Evolutionary conservation across 2,329 filamentous ascomycete species (phyloP).

Genomic region (Colletotrichum nymphaeae): DNA sequence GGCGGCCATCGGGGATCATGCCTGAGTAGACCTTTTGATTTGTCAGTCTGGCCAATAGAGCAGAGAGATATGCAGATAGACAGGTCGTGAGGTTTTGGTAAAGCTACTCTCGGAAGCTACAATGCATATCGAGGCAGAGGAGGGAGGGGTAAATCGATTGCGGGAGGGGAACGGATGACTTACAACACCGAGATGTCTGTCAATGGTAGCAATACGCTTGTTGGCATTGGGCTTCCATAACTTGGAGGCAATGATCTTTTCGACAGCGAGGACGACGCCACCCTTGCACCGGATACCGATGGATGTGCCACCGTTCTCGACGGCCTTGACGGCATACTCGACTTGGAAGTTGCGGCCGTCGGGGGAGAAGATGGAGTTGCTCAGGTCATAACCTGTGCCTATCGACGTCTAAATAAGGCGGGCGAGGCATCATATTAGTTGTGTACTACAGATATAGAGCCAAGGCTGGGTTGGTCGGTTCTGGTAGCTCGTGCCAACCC

Average conservation of each 20-base stretch:
- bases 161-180: constrained; percentile 48
- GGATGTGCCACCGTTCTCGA: constrained; percentile 96
- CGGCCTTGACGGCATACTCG: constrained; percentile 98
- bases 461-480: not conserved
- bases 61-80: not conserved
- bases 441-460: not conserved
- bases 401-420: constrained; percentile 85
- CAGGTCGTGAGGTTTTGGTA: not conserved
- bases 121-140: not conserved
- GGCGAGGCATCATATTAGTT: not conserved
- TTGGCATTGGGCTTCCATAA: constrained; percentile 94
- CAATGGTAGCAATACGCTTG: constrained; percentile 95
- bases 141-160: constrained; percentile 5
- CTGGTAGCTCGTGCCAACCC: constrained; percentile 19
- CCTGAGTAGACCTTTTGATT: constrained; percentile 85
- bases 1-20: constrained; percentile 92
- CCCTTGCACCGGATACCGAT: constrained; percentile 98
- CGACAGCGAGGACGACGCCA: constrained; percentile 93
- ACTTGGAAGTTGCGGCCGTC: constrained; percentile 99
- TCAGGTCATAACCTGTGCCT: constrained; percentile 99
- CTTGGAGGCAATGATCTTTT: constrained; percentile 97
- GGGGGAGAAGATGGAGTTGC: constrained; percentile 99
- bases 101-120: not conserved
- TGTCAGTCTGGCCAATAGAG: constrained; percentile 7
- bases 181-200: constrained; percentile 94